Evolutionary conservation across 371 early-diverging fungal genomes (phyloP), one percentile per base, ranked within the genome.

Genomic region (Mucor indicus): DNA sequence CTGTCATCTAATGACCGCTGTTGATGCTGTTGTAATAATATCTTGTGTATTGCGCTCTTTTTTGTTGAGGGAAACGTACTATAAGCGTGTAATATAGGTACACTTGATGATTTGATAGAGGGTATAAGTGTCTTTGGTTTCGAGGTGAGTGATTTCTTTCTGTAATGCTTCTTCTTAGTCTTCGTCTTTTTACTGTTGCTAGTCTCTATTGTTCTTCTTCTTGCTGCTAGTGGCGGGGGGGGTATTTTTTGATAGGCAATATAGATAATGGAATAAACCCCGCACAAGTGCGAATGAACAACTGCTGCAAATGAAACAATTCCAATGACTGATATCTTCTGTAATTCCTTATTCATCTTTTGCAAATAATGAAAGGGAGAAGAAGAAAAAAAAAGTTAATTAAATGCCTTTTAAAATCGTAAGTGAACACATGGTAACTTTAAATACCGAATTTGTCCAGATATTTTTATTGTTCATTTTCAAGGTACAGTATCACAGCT

Each of bases 231-330:
- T n/a, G 23, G 20, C 17, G 17, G 7, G 7, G 40, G 46, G 15
- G 45, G 31, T 2, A 49, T 49, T 29, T 49, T 49, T 15, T 32
- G 36, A 22, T 50, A 56, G 10, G 40, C 46, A 16, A 50, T 56
- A 20, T 50, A 56, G 11, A 56, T 35, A 8, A 56, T 50, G n/a
- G 57, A 56, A 15, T 50, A 56, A 12, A 56, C 31, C 57, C 57
- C 50, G 23, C 23, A 56, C 0, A 56, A n/a, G 29, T 56, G 50
- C 4, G 57, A 56, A 36, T 56, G 46, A 8, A 56, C 23, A 16
- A 55, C 19, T 8, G 50, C 57, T 15, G 27, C 50, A 25, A 55
- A 17, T 1, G 50, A 50, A 5, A 55, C 31, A 3, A 45, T 12
- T 3, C 48, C 43, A 19, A 48, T 25, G 13, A 42, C 36, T 24